Conservation (phyloP, 2,329 filamentous ascomycete genomes). For the Colletotrichum sp. region DNA sequence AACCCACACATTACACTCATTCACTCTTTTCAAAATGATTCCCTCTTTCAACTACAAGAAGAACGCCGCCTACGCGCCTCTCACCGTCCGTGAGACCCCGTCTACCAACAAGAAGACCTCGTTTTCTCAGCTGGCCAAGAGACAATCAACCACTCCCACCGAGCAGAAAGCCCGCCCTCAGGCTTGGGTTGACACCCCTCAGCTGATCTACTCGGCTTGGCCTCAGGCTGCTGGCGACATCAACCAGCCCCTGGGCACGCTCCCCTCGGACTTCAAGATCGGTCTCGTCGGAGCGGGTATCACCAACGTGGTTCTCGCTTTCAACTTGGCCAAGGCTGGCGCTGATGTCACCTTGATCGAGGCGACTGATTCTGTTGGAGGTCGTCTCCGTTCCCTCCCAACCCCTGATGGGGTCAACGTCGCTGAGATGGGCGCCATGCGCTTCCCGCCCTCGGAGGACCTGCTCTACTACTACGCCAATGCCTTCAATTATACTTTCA, state of each 20-base stretch:
- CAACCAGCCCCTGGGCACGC: not conserved
- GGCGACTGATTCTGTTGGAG: not conserved
- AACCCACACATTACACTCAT: not conserved
- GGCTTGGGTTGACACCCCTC: conserved; percentile 1
- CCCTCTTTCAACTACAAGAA: not conserved
- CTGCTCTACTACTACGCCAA: conserved; percentile 5
- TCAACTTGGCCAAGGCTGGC: not conserved
- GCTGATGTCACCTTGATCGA: not conserved
- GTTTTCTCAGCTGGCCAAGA: not conserved
- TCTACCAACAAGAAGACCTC: not conserved
- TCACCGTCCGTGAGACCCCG: not conserved
- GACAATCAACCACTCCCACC: not conserved
- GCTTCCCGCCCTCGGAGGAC: not conserved
- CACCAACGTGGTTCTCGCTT: not conserved
- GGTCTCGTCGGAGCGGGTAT: not conserved
- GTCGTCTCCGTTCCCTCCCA: not conserved
- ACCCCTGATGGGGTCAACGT: not conserved
- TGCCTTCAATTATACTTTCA: not conserved
- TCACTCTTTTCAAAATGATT: not conserved
- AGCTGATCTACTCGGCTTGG: not conserved
- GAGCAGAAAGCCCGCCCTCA: not conserved
- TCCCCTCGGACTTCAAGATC: not conserved
- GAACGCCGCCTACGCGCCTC: not conserved
- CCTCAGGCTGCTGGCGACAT: not conserved
- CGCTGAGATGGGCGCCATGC: conserved; percentile 4